These are phyloP conservation scores for Yarrowia sp. DNA, from an alignment of 805 yeast species.

Conservation along the genomic window DNA sequence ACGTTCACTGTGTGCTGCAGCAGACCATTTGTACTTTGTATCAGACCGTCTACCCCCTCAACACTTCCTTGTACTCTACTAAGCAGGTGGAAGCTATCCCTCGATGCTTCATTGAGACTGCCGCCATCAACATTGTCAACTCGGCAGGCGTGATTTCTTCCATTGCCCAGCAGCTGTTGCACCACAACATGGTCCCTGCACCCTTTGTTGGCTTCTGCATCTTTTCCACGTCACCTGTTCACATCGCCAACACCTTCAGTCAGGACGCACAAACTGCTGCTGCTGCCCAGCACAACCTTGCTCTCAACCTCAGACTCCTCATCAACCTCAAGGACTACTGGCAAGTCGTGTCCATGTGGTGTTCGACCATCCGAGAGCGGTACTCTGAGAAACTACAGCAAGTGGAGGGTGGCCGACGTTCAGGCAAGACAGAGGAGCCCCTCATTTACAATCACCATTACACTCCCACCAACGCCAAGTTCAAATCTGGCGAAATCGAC, in stretches of 20 bases:
- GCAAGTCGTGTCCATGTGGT: conserved; percentile 41
- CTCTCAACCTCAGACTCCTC: conserved; percentile 37
- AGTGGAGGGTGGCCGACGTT: conserved; percentile 8
- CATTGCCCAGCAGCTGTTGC: conserved; percentile 36
- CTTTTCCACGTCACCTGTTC: conserved; percentile 39
- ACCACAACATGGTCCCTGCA: conserved; percentile 36
- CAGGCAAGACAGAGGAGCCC: conserved; percentile 10
- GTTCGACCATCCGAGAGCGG: conserved; percentile 38
- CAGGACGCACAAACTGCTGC: conserved; percentile 35
- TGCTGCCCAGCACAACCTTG: conserved; percentile 38
- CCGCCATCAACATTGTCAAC: conserved; percentile 36
- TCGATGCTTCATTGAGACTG: conserved; percentile 36
- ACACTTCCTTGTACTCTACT: conserved; percentile 13
- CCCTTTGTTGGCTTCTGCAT: conserved; percentile 41
- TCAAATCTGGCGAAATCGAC: conserved; percentile 15
- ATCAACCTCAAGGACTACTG: conserved; percentile 39
- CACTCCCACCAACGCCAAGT: conserved; percentile 12
- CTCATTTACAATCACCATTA: conserved; percentile 23
- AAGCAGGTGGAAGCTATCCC: conserved; percentile 30
- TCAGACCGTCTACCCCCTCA: conserved; percentile 38
- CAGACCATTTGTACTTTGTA: conserved; percentile 37
- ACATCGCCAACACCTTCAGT: conserved; percentile 39
- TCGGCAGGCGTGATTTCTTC: conserved; percentile 39
- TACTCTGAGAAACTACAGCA: conserved; percentile 30
- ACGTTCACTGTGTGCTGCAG: conserved; percentile 38